These are phyloP conservation scores for Daedaleopsis nitida DNA, from an alignment of 768 basidiomycete genomes.

Conservation along the genomic window DNA sequence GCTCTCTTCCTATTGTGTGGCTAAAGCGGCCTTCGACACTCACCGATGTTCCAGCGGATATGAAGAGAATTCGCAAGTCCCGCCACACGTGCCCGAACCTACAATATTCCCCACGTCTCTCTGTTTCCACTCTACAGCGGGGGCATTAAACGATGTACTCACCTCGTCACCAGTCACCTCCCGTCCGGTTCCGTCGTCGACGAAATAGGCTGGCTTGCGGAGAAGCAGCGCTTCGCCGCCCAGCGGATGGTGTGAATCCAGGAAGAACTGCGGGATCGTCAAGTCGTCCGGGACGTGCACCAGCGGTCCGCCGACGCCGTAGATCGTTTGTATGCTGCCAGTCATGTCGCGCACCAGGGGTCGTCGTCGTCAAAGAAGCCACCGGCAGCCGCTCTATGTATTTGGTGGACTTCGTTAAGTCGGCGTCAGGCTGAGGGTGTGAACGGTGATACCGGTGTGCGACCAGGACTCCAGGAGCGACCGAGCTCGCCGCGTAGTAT, in stretches of 20 bases:
- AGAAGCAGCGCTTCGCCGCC: constrained; percentile 31
- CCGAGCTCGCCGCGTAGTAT: too few relatives aligned
- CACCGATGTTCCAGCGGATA: constrained; percentile 46
- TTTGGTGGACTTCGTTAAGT: too few relatives aligned
- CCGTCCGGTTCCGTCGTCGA: constrained; percentile 52
- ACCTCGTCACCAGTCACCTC: constrained; percentile 44
- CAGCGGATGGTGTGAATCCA: constrained; percentile 47
- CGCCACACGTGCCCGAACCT: constrained; percentile 51
- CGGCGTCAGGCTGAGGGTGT: too few relatives aligned
- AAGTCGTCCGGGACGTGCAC: constrained; percentile 51
- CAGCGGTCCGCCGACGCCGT: constrained; percentile 24
- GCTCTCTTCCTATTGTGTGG: too few relatives aligned
- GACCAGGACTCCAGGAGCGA: too few relatives aligned
- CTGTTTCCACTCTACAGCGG: not conserved
- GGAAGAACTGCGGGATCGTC: constrained; percentile 55
- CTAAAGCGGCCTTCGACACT: constrained; percentile 7
- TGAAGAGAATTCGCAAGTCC: constrained; percentile 51
- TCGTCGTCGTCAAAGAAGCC: too few relatives aligned
- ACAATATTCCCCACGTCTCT: not conserved
- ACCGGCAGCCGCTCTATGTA: too few relatives aligned
- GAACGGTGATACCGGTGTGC: too few relatives aligned
- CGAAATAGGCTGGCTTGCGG: constrained; percentile 39
- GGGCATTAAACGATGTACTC: not conserved
- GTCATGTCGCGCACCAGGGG: not conserved
- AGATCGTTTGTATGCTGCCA: constrained; percentile 9